phyloP scores from a whole-genome alignment of 768 basidiomycete species.

The Clavulina sp. region DNA sequence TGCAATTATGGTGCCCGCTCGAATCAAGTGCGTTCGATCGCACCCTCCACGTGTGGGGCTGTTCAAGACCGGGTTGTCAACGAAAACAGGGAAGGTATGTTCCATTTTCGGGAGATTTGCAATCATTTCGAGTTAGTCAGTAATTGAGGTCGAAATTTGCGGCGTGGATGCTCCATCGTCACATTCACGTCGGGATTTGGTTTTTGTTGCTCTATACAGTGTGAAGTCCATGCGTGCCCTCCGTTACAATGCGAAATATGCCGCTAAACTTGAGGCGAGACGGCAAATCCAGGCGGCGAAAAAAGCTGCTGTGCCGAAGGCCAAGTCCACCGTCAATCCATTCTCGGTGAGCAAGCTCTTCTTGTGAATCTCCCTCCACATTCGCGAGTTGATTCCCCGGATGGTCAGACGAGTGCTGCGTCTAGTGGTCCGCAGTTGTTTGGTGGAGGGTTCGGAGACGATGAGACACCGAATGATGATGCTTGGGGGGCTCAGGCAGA shows the following conservation, averaged over 20 bases:
- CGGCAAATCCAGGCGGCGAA: conserved; percentile 22
- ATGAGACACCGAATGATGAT: background rate
- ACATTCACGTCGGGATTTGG: background rate
- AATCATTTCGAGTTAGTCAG: background rate
- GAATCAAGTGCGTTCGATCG: conserved; percentile 74
- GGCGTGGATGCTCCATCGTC: background rate
- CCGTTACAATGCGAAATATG: conserved; percentile 55
- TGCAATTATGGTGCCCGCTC: conserved; percentile 83
- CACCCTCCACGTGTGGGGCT: conserved; percentile 74
- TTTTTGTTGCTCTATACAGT: conserved; percentile 23
- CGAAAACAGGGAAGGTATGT: conserved; percentile 59
- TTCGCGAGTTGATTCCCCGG: background rate
- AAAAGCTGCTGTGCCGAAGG: conserved; percentile 10
- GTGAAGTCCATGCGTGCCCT: conserved; percentile 69
- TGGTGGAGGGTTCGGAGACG: conserved; percentile 17
- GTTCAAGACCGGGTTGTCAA: conserved; percentile 52
- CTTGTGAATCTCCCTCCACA: background rate
- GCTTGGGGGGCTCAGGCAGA: conserved; percentile 15
- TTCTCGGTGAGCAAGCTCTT: conserved; percentile 36
- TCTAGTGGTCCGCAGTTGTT: conserved; percentile 35
- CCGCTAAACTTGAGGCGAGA: conserved; percentile 48
- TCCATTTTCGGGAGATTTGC: background rate
- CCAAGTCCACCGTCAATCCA: conserved; percentile 34
- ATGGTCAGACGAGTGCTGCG: background rate
- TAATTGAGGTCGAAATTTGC: background rate